phyloP scores from a whole-genome alignment of 2,329 filamentous ascomycete genomes.

The Helminthosporium solani region DNA sequence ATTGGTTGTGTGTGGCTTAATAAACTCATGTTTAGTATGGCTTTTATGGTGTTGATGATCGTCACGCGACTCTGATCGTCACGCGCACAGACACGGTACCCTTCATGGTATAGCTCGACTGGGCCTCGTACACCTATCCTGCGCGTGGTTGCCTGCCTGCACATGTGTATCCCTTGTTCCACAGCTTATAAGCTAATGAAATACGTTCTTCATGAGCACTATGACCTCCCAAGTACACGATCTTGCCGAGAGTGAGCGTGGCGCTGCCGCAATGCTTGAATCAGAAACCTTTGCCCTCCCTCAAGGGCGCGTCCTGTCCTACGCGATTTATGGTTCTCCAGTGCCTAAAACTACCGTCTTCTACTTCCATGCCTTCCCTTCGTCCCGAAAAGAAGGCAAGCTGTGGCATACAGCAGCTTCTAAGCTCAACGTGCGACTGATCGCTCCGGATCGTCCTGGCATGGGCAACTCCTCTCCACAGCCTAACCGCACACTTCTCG shows the following conservation, averaged over 20 bases:
- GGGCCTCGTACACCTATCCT: no score
- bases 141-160: background rate
- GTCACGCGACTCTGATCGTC: no score
- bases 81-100: no score
- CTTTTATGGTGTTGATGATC: no score
- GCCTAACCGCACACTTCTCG: slow-evolving; percentile 39
- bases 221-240: no score
- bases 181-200: background rate
- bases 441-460: slow-evolving; percentile 48
- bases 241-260: background rate
- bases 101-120: background rate
- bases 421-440: slow-evolving; percentile 42
- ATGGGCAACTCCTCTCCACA: slow-evolving; percentile 46
- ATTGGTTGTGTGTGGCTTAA: no score
- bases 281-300: slow-evolving; percentile 28
- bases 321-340: slow-evolving; percentile 46
- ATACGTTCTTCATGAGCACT: no score
- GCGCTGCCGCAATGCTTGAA: slow-evolving; percentile 18
- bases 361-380: slow-evolving; percentile 48
- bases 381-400: slow-evolving; percentile 46
- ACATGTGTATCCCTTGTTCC: background rate
- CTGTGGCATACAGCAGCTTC: slow-evolving; percentile 36
- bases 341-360: slow-evolving; percentile 45
- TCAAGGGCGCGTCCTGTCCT: slow-evolving; percentile 46
- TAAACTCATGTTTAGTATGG: no score